phyloP scores from a whole-genome alignment of 345 rosid genomes.

The Conringia planisiliqua region DNA sequence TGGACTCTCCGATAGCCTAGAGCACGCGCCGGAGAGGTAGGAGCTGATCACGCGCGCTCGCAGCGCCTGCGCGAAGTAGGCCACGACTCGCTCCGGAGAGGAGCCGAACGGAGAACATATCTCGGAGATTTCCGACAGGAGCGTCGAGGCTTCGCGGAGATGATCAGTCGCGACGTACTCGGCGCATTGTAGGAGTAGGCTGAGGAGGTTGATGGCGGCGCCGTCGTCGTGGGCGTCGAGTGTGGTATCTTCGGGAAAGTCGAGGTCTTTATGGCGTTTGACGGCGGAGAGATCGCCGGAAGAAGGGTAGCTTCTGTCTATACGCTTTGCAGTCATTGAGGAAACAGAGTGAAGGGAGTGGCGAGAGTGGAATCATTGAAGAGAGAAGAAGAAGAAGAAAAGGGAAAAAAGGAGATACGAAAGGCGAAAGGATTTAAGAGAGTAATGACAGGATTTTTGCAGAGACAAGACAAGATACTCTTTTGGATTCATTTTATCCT shows the following conservation, averaged over 20 bases:
- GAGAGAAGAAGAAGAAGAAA: slow-evolving; percentile 7
- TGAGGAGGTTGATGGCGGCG: slow-evolving; percentile 52
- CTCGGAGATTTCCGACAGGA: slow-evolving; percentile 72
- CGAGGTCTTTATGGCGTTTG: slow-evolving; percentile 47
- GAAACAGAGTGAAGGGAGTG: background rate
- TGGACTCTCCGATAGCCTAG: slow-evolving; percentile 47
- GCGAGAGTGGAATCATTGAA: slow-evolving; percentile 19
- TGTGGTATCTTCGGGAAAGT: slow-evolving; percentile 40
- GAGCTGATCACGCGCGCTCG: slow-evolving; percentile 86
- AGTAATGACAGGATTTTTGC: slow-evolving; percentile 38
- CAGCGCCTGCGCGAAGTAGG: slow-evolving; percentile 81
- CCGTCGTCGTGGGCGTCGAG: slow-evolving; percentile 16
- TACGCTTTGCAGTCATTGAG: slow-evolving; percentile 41
- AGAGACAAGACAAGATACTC: slow-evolving; percentile 28
- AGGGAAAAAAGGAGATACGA: slow-evolving; percentile 38
- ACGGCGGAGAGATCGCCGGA: slow-evolving; percentile 46
- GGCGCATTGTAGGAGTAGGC: slow-evolving; percentile 88
- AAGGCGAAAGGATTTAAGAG: slow-evolving; percentile 38
- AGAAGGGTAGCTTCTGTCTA: slow-evolving; percentile 28
- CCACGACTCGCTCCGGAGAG: slow-evolving; percentile 85
- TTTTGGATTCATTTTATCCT: slow-evolving; percentile 17
- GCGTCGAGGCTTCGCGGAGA: slow-evolving; percentile 63
- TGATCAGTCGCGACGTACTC: slow-evolving; percentile 80
- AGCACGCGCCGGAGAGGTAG: slow-evolving; percentile 53
- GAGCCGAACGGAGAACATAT: slow-evolving; percentile 86